Evolutionary conservation across 2,329 filamentous ascomycete species (phyloP).

Genomic region (Colletotrichum plurivorum): DNA sequence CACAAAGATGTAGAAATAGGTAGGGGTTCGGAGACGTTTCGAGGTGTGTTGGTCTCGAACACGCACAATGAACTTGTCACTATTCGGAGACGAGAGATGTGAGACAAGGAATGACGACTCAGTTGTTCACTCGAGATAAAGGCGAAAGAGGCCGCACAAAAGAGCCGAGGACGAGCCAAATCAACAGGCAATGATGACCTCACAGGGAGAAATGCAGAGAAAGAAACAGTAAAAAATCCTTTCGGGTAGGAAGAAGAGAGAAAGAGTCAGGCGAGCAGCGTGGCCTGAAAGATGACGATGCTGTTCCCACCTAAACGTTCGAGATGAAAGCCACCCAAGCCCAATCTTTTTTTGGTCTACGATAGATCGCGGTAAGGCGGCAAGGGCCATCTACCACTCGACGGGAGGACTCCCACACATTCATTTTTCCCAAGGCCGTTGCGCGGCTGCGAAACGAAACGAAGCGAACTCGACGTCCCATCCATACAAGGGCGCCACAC

Average conservation of each 20-base stretch:
- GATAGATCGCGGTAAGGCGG: constrained; percentile 31
- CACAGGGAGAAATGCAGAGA: constrained; percentile 9
- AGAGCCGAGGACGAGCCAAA: constrained; percentile 13
- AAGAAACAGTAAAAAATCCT: background rate
- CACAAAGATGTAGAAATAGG: constrained; percentile 38
- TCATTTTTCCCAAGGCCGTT: background rate
- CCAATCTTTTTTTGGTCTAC: constrained; percentile 26
- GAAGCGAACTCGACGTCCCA: constrained; percentile 6
- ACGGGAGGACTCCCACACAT: constrained; percentile 25
- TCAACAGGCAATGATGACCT: constrained; percentile 31
- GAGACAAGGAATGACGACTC: constrained; percentile 20
- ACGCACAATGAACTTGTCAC: constrained; percentile 32
- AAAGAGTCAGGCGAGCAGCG: constrained; percentile 23
- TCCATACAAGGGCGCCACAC: constrained; percentile 24
- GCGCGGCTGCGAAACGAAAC: constrained; percentile 27
- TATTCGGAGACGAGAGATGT: constrained; percentile 17
- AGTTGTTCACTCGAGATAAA: constrained; percentile 3
- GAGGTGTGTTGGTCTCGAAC: constrained; percentile 1
- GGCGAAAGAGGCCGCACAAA: constrained; percentile 29
- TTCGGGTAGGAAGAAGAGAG: constrained; percentile 6
- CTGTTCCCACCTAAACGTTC: constrained; percentile 33
- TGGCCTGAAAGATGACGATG: constrained; percentile 40
- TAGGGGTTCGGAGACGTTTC: constrained; percentile 31
- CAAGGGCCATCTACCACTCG: constrained; percentile 31
- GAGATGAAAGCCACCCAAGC: constrained; percentile 19